phyloP scores from a whole-genome alignment of 306 rosid species.

The Argentina anserina region DNA sequence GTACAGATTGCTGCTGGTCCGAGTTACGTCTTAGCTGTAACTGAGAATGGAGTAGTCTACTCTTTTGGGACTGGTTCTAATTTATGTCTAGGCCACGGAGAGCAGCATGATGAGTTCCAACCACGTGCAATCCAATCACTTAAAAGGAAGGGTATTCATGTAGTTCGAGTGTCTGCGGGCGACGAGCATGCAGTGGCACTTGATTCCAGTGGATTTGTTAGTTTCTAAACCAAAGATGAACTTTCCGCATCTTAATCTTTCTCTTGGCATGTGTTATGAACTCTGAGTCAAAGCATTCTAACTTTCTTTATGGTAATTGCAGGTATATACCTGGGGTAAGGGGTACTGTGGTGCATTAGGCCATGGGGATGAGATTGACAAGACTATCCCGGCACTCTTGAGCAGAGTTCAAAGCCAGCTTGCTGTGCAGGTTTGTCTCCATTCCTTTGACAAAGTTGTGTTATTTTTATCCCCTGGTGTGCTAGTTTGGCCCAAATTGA shows the following conservation, averaged over 20 bases:
- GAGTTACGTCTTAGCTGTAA: slow-evolving; percentile 64
- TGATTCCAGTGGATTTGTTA: slow-evolving; percentile 82
- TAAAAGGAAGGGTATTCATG: slow-evolving; percentile 60
- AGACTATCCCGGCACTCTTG: slow-evolving; percentile 72
- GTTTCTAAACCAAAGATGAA: slow-evolving; percentile 32
- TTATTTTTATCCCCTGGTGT: neutral
- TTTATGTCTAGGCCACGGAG: slow-evolving; percentile 97
- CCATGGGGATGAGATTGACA: slow-evolving; percentile 89
- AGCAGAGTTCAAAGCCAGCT: slow-evolving; percentile 52
- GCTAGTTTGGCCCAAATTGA: neutral
- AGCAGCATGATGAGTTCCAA: slow-evolving; percentile 71
- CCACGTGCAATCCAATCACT: slow-evolving; percentile 77
- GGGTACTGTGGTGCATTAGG: slow-evolving; percentile 98
- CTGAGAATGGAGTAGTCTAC: slow-evolving; percentile 61
- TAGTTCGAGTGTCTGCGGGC: slow-evolving; percentile 85
- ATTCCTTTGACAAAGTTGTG: neutral
- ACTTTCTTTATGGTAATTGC: slow-evolving; percentile 27
- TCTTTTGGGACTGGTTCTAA: slow-evolving; percentile 88
- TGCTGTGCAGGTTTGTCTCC: slow-evolving; percentile 74
- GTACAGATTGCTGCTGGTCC: slow-evolving; percentile 88
- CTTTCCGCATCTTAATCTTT: slow-evolving; percentile 6
- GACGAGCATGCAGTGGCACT: slow-evolving; percentile 94
- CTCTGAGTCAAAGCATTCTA: neutral
- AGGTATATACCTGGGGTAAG: slow-evolving; percentile 93
- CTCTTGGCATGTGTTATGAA: slow-evolving; percentile 5